phyloP scores from a whole-genome alignment of 169 alveolate species.

The Cryptosporidium viatorum region DNA sequence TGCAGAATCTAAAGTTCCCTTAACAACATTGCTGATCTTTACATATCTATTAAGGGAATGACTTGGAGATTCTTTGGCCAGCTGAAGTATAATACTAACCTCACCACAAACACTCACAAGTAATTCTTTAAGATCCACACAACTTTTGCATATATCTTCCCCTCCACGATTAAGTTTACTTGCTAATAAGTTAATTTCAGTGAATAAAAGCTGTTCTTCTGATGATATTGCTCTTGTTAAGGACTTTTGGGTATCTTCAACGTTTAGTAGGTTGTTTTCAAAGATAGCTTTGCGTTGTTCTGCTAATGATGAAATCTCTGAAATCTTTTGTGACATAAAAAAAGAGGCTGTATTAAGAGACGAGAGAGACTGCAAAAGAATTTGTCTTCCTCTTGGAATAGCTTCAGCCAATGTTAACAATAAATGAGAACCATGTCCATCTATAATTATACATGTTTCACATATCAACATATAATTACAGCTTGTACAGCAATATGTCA shows the following conservation, averaged over 20 bases:
- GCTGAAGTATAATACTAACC: conserved; percentile 61
- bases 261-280: conserved; percentile 40
- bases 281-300: conserved; percentile 47
- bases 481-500: conserved; percentile 67
- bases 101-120: conserved; percentile 67
- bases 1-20: conserved; percentile 66
- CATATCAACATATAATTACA: conserved; percentile 58
- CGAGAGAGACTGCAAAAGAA: conserved; percentile 45
- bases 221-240: conserved; percentile 48
- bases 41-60: conserved; percentile 70
- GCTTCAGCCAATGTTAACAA: conserved; percentile 71
- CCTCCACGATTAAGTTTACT: conserved; percentile 60
- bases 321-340: conserved; percentile 58
- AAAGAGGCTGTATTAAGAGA: conserved; percentile 57
- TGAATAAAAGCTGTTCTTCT: conserved; percentile 40
- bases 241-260: conserved; percentile 62
- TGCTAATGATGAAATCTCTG: conserved; percentile 45
- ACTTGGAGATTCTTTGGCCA: conserved; percentile 65
- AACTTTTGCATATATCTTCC: conserved; percentile 49
- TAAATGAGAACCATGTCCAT: conserved; percentile 65
- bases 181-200: conserved; percentile 31
- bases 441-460: conserved; percentile 72
- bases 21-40: conserved; percentile 57
- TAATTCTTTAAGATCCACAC: conserved; percentile 40
- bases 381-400: conserved; percentile 58